A percentile compares a stretch with the other conserved stretches of the same genome.
Conservation (phyloP, 352 stramenopile genomes). For the Albugo candida region DNA sequence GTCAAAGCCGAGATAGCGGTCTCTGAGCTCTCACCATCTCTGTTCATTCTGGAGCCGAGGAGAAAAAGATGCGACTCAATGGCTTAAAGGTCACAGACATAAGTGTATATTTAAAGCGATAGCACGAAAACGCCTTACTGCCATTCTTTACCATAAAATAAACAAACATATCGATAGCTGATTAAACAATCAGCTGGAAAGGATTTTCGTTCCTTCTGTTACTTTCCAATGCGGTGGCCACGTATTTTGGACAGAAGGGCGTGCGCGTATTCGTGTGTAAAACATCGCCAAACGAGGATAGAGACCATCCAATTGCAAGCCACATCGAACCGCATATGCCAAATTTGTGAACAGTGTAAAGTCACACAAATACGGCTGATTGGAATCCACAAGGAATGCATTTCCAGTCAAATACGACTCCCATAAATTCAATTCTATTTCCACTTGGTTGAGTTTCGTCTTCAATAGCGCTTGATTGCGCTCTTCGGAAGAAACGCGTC, state of each 20-base stretch:
- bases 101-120: no score
- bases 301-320: constrained; percentile 55
- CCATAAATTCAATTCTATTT: constrained; percentile 58
- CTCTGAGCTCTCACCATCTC: no score
- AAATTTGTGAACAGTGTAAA: constrained; percentile 74
- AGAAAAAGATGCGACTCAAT: no score
- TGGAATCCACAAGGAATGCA: constrained; percentile 35
- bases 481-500: constrained; percentile 35
- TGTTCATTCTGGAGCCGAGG: no score
- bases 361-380: constrained; percentile 52
- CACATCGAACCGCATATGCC: constrained; percentile 72
- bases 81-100: no score
- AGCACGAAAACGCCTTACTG: no score
- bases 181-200: constrained; percentile 66
- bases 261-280: constrained; percentile 51
- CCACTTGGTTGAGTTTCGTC: constrained; percentile 46
- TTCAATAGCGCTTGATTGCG: constrained; percentile 35
- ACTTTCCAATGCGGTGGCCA: constrained; percentile 73
- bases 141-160: no score
- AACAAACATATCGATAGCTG: constrained; percentile 2
- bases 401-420: constrained; percentile 45
- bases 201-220: constrained; percentile 50
- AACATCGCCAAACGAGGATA: constrained; percentile 63
- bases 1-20: no score
- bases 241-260: constrained; percentile 46